Percentiles rank a stretch among this genome's conserved stretches.
phyloP scores from a whole-genome alignment of 2,329 filamentous ascomycete genomes.

The Arthrobotrys musiformis region DNA sequence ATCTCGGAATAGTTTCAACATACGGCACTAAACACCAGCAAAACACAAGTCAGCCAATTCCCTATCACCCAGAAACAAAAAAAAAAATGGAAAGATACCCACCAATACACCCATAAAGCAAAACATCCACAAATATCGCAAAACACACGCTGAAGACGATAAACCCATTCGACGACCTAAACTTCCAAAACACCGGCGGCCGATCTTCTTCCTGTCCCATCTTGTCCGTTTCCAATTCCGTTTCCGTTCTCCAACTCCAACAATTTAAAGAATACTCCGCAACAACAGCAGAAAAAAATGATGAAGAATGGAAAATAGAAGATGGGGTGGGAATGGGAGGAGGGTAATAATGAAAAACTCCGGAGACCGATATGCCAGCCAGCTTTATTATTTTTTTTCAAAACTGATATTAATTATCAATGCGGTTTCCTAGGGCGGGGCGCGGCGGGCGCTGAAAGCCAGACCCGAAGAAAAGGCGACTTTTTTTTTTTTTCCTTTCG shows the following conservation, averaged over 20 bases:
- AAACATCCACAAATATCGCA: conserved; percentile 53
- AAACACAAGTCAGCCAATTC: neutral
- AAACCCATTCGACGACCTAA: conserved; percentile 52
- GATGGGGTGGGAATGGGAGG: neutral
- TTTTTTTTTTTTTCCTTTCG: neutral
- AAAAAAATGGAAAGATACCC: neutral
- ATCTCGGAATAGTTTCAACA: conserved; percentile 8
- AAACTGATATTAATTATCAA: neutral
- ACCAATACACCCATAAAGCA: conserved; percentile 55
- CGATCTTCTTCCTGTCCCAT: conserved; percentile 41
- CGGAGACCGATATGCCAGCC: conserved; percentile 8
- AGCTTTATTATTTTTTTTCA: neutral
- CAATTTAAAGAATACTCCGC: neutral
- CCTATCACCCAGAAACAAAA: neutral
- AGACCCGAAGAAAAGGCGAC: conserved; percentile 8
- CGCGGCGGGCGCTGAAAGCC: conserved; percentile 14
- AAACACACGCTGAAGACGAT: conserved; percentile 54
- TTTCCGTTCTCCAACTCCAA: neutral
- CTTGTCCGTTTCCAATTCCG: neutral
- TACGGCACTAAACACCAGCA: conserved; percentile 47
- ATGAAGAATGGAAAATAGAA: neutral
- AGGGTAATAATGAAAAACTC: conserved; percentile 8
- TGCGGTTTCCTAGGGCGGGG: neutral
- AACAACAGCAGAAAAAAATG: neutral
- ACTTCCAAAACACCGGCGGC: conserved; percentile 50